Conservation (phyloP, 768 basidiomycete species). For the Boletales sp. region DNA sequence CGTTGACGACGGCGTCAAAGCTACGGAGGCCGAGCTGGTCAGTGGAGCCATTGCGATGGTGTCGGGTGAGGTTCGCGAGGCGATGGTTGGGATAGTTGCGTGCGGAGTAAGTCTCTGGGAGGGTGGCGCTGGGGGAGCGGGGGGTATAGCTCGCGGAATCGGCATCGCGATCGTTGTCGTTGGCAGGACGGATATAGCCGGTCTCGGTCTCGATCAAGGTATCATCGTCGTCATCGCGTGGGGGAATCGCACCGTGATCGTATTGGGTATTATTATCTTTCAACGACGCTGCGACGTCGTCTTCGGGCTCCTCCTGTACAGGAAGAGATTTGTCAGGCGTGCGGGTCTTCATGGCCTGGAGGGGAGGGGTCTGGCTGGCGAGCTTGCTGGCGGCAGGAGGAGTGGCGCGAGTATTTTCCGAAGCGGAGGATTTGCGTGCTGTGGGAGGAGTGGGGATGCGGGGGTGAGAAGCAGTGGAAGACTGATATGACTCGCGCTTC, state of each 20-base stretch:
- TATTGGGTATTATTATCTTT: constrained; percentile 41
- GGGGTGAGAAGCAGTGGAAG: constrained; percentile 24
- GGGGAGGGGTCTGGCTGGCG: constrained; percentile 53
- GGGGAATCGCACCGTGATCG: constrained; percentile 33
- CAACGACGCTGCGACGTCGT: constrained; percentile 42
- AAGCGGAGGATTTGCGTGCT: constrained; percentile 21
- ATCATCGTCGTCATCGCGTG: constrained; percentile 44
- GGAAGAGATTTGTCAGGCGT: constrained; percentile 73
- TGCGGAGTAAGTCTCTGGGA: constrained; percentile 45
- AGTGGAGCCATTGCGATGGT: constrained; percentile 53
- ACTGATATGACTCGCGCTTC: constrained; percentile 43
- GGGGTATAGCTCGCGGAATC: constrained; percentile 63
- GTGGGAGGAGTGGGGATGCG: constrained; percentile 29
- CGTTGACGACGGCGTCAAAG: constrained; percentile 55
- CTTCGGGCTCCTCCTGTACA: constrained; percentile 73
- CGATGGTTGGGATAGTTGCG: constrained; percentile 30
- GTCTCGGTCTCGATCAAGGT: constrained; percentile 43
- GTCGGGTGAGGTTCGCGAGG: constrained; percentile 40
- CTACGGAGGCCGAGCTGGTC: constrained; percentile 61
- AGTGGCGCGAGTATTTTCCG: constrained; percentile 25
- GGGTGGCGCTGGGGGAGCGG: constrained; percentile 58
- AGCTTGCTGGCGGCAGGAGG: constrained; percentile 37
- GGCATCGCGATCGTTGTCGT: constrained; percentile 38
- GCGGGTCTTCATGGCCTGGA: constrained; percentile 49
- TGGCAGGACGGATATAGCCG: constrained; percentile 32